Conservation (phyloP, 2,329 filamentous ascomycete species). For the Hirsutella minnesotensis region DNA sequence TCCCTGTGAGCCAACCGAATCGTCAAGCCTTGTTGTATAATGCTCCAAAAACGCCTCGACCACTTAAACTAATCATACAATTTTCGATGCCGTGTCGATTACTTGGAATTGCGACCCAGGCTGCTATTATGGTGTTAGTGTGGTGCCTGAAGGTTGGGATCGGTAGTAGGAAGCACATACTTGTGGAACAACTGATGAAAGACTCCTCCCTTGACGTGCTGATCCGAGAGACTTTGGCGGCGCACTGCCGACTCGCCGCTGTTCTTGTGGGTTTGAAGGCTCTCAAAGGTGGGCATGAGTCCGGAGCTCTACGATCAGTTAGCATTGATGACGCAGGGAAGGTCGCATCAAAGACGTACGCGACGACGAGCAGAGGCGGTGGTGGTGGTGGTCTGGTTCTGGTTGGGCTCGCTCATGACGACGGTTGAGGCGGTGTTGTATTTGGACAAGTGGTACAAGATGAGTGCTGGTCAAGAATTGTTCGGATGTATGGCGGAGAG, state of each 20-base stretch:
- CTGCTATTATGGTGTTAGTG: slow-evolving; percentile 11
- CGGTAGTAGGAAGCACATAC: slow-evolving; percentile 21
- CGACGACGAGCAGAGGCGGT: slow-evolving; percentile 14
- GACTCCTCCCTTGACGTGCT: slow-evolving; percentile 35
- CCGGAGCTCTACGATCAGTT: slow-evolving; percentile 28
- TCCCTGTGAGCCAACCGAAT: no score
- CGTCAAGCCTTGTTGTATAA: no score
- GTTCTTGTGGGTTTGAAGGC: slow-evolving; percentile 36
- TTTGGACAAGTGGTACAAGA: not conserved
- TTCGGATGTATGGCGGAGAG: no score
- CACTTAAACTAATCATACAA: no score
- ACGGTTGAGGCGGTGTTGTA: not conserved
- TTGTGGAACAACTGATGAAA: slow-evolving; percentile 46
- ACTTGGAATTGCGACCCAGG: slow-evolving; percentile 20
- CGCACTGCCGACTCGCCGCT: slow-evolving; percentile 28
- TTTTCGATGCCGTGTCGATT: not conserved
- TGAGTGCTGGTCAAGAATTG: no score
- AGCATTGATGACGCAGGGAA: not conserved
- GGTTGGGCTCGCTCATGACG: slow-evolving; percentile 18
- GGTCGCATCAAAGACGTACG: slow-evolving; percentile 8
- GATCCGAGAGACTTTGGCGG: slow-evolving; percentile 43
- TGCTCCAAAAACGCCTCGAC: no score
- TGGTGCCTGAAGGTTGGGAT: not conserved
- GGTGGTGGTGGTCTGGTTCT: slow-evolving; percentile 9
- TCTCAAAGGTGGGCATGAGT: slow-evolving; percentile 35